Base-by-base conservation (phyloP, 805 yeast species). In the Zygotorulaspora chibaensis region DNA sequence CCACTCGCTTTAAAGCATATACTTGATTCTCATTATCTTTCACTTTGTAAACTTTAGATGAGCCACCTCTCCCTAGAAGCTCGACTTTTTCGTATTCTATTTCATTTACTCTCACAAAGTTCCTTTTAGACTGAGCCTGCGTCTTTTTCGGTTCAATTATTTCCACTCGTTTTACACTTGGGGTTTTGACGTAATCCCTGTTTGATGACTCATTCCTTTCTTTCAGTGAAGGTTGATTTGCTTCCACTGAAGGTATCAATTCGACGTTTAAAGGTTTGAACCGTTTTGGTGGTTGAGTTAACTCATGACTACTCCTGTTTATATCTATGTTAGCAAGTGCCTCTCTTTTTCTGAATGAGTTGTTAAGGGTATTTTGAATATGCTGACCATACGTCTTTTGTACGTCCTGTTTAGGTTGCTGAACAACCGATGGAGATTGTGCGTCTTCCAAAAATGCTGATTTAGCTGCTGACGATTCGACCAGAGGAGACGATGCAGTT, bases 1-100 rank as follows among this genome's bases (percentile, higher is more conserved):
- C 71, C 1, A 90, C 96, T 52, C 83, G 78, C 58, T 90, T 90
- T 31, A 91, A 70, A 0, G 98, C 98, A 62, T 76, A 87, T 1
- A 77, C 66, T 53, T 76, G 79, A 49, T 79, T 80, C 39, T 74
- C 74, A 77, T 70, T 54, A 77, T 56, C 58, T 42, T 56, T 83
- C 1, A 84, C 93, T 61, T 83, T 85, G 69, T 83, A 90, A 16
- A 90, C 98, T 59, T 84, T 87, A 0, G 96, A 89, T 0, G 96
- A 77, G 0, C 97, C 98, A 20, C 97, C 98, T 62, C 85, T 77
- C 4, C 97, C 98, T 15, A 90, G 63, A 11, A 86, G 69, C 58
- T 88, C 96, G 23, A 86, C 67, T 46, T 83, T 76, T 56, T 84
- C 90, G 59, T 86, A 91, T 35, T 74, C 74, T 28, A 73, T 73